A percentile compares a stretch with the other conserved stretches of the same genome.
These are phyloP conservation scores for Gossypium bickii DNA, from an alignment of 345 rosid species.

Conservation along the genomic window DNA sequence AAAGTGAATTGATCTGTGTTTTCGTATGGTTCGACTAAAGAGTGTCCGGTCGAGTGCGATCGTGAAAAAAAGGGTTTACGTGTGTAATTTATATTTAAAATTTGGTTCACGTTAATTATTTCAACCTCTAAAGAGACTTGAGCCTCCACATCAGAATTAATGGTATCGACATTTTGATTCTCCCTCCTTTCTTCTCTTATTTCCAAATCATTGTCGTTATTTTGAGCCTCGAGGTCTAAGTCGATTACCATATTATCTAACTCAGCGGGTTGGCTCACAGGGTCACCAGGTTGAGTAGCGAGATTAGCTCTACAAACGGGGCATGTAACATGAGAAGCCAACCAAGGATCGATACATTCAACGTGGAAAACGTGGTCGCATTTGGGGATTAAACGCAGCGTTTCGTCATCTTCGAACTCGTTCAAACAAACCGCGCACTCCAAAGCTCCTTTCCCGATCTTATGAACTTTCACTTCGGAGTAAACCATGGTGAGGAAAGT, in stretches of 20 bases:
- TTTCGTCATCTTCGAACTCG: constrained; percentile 86
- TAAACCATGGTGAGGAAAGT: constrained; percentile 72
- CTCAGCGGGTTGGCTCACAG: constrained; percentile 5
- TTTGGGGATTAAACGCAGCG: constrained; percentile 85
- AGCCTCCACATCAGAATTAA: background rate
- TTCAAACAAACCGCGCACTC: constrained; percentile 89
- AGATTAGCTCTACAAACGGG: constrained; percentile 93
- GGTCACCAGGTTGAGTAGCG: constrained; percentile 36
- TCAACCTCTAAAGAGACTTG: constrained; percentile 17
- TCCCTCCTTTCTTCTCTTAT: too few species aligned
- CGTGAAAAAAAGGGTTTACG: constrained; percentile 29
- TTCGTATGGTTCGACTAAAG: constrained; percentile 73
- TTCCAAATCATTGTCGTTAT: background rate
- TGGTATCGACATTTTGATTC: background rate
- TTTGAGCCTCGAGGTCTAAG: constrained; percentile 32
- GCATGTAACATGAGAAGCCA: constrained; percentile 78
- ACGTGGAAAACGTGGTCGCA: constrained; percentile 93
- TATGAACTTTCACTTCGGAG: constrained; percentile 70
- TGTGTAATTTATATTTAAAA: constrained; percentile 32
- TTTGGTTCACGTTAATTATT: background rate
- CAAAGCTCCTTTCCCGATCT: constrained; percentile 73
- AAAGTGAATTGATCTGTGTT: constrained; percentile 75
- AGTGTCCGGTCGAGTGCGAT: constrained; percentile 90
- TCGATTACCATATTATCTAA: background rate
- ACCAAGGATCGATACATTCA: constrained; percentile 83